phyloP scores from a whole-genome alignment of 78 protist genomes.

The Polysphondylium violaceum region DNA sequence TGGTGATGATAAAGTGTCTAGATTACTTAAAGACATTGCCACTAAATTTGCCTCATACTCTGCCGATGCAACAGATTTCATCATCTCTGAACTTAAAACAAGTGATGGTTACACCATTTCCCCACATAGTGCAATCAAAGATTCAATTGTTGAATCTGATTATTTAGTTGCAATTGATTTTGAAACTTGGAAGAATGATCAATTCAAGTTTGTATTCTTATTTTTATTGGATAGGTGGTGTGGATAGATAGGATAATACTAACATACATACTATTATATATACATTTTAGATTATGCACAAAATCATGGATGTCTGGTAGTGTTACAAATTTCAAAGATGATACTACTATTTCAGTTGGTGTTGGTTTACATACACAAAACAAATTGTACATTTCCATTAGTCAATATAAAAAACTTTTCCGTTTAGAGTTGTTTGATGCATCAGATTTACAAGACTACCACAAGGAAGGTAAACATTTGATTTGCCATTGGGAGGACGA shows the following conservation, averaged over 20 bases:
- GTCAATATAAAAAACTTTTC: not conserved
- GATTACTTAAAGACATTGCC: slow-evolving; percentile 34
- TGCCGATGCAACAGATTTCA: slow-evolving; percentile 1
- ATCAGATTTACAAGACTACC: slow-evolving; percentile 21
- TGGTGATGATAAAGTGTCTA: slow-evolving; percentile 26
- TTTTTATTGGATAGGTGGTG: not conserved
- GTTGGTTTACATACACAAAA: slow-evolving; percentile 52
- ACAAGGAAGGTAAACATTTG: slow-evolving; percentile 58
- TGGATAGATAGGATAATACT: too few relatives aligned
- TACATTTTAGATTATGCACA: slow-evolving; percentile 26
- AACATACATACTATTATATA: too few relatives aligned
- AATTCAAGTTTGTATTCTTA: slow-evolving; percentile 43
- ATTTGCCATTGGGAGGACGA: slow-evolving; percentile 39
- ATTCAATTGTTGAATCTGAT: slow-evolving; percentile 25
- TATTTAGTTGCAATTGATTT: slow-evolving; percentile 35
- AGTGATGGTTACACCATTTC: slow-evolving; percentile 54
- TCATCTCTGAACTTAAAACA: slow-evolving; percentile 59
- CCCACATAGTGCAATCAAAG: slow-evolving; percentile 34
- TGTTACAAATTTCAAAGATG: slow-evolving; percentile 32
- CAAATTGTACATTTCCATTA: slow-evolving; percentile 38
- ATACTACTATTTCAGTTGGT: not conserved
- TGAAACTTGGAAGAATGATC: slow-evolving; percentile 65
- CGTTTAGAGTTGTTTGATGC: slow-evolving; percentile 63
- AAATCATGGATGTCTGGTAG: slow-evolving; percentile 12
- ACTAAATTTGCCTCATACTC: slow-evolving; percentile 30